Conservation (phyloP, 768 basidiomycete species). For the Macrocybe gigantea region DNA sequence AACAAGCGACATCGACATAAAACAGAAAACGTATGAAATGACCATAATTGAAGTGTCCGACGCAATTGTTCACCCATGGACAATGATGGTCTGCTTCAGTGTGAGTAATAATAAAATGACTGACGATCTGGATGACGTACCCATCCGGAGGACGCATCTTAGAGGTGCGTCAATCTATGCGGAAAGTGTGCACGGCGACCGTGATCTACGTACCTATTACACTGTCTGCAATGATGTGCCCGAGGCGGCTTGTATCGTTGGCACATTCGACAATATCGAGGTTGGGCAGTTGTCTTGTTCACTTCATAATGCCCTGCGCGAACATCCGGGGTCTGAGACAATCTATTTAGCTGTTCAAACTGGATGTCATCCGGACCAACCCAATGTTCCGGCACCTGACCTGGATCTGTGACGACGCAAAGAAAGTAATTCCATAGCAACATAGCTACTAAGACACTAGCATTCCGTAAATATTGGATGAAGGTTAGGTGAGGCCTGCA, state of each 20-base stretch:
- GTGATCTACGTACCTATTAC: conserved; percentile 55
- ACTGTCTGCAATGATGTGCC: conserved; percentile 90
- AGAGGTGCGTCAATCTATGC: conserved; percentile 4
- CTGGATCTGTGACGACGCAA: conserved; percentile 81
- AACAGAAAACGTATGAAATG: conserved; percentile 89
- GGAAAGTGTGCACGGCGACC: neutral
- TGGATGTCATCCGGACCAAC: conserved; percentile 33
- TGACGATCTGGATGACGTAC: conserved; percentile 29
- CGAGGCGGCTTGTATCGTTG: conserved; percentile 80
- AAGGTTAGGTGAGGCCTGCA: neutral
- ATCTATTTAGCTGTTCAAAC: neutral
- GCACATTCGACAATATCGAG: conserved; percentile 86
- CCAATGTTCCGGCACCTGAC: conserved; percentile 74
- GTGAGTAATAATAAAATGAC: conserved; percentile 4
- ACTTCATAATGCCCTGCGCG: conserved; percentile 78
- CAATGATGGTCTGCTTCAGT: conserved; percentile 71
- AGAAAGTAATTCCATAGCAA: conserved; percentile 87
- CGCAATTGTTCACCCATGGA: conserved; percentile 92
- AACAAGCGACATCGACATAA: conserved; percentile 86
- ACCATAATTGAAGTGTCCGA: conserved; percentile 89
- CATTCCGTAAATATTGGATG: conserved; percentile 7
- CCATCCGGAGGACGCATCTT: conserved; percentile 88
- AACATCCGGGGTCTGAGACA: conserved; percentile 64
- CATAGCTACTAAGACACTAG: conserved; percentile 68
- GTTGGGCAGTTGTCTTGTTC: conserved; percentile 78